Base-by-base conservation (phyloP, 176 grass and related monocot genomes). In the Chloris gayana region DNA sequence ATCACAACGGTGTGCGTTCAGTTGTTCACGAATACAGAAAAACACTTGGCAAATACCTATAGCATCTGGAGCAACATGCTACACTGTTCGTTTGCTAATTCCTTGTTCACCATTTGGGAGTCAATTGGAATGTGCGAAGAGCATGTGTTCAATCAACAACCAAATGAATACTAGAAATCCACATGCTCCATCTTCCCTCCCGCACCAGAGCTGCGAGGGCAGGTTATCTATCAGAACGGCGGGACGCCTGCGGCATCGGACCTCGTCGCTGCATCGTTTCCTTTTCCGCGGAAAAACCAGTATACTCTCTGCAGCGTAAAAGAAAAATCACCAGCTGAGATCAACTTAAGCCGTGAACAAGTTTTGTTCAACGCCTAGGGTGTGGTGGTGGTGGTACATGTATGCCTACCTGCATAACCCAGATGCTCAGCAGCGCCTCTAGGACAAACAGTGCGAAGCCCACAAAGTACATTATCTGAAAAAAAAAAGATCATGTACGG, bases 391-490 rank as follows among this genome's bases (percentile, higher is more conserved):
- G n/a, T n/a, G 35, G 61, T 26, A 34, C 7, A 53, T 56, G 19
- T 29, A 24, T 64, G 24, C 45, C 21, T 61, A 88, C 88, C 88
- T 94, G 91, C 9, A 88, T 84, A 41, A 94, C 88, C 85, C 88
- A 94, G 69, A 91, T 68, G 88, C 88, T 91, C 71, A 94, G 76
- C 42, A 94, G 61, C 8, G 75, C 38, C 79, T 93, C 88, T 34
- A 90, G 6, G 42, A 41, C 80, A 70, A 94, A 94, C 67, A 94
- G 13, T 0, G 72, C 54, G 17, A 91, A 91, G 22, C 91, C 91
- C n/a, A 94, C 27, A 13, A 94, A 94, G 71, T 88, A 91, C 37
- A 94, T 81, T 70, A 94, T 88, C 91, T 94, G 83, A 74, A 83
- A 73, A 9, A 13, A 47, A n/a, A 47, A 74, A 57, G 12, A 11